A percentile compares a stretch with the other conserved stretches of the same genome.
These are phyloP conservation scores for Tuber melanosporum DNA, from an alignment of 495 filamentous ascomycete genomes.

Conservation along the genomic window DNA sequence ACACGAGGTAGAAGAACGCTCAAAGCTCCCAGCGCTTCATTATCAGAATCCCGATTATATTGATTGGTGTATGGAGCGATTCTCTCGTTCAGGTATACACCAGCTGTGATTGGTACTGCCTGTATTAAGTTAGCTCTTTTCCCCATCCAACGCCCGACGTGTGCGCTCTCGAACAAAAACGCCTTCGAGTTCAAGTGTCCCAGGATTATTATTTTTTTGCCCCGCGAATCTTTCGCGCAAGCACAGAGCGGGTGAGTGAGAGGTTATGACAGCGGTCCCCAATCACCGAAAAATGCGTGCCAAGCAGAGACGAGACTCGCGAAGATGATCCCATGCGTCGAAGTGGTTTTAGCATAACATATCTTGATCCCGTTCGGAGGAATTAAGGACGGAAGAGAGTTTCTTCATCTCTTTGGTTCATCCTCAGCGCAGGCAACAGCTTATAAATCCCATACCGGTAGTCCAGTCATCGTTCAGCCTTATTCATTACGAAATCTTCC, in stretches of 20 bases:
- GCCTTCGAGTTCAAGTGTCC: not conserved
- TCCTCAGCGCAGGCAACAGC: not conserved
- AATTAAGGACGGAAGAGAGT: not conserved
- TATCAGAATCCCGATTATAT: not conserved
- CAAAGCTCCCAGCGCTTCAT: not conserved
- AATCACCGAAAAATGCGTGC: not conserved
- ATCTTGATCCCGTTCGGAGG: not conserved
- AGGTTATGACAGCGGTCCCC: not conserved
- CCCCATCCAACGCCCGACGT: not conserved
- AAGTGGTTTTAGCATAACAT: not conserved
- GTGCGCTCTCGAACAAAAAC: not conserved
- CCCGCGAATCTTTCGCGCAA: not conserved
- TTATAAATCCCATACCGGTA: not conserved
- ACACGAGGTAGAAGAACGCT: not conserved
- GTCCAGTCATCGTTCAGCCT: not conserved
- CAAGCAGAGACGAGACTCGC: not conserved
- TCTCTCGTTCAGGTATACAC: fast-evolving
- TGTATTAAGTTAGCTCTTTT: not conserved
- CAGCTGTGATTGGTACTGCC: not conserved
- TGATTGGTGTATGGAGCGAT: not conserved
- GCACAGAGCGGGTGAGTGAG: not conserved
- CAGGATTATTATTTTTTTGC: not conserved
- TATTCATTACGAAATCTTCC: not conserved
- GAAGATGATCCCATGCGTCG: not conserved
- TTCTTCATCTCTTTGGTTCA: not conserved